phyloP scores from a whole-genome alignment of 192 early-diverging fungal species.

The Radiomyces spectabilis region DNA sequence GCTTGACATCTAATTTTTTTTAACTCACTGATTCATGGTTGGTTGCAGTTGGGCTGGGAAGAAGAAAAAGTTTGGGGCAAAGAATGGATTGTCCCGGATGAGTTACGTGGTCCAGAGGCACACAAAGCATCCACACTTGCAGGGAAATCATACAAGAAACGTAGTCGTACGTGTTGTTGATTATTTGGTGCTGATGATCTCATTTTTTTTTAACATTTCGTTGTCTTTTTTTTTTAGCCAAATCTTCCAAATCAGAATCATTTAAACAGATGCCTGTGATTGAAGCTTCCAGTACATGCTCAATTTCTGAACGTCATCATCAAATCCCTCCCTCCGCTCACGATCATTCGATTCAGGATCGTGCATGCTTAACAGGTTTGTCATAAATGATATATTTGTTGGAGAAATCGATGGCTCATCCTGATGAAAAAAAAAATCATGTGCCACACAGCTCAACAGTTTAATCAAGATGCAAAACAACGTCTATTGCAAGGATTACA shows the following conservation, averaged over 20 bases:
- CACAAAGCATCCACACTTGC: conserved; percentile 22
- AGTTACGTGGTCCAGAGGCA: conserved; percentile 15
- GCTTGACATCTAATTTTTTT: neutral
- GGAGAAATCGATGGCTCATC: no score
- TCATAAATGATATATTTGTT: no score
- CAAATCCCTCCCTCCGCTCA: conserved; percentile 7
- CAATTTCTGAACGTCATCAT: conserved; percentile 18
- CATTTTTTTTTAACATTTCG: no score
- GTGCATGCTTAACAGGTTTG: no score
- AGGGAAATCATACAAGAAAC: conserved; percentile 17
- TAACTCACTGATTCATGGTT: no score
- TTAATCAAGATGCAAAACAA: conserved; percentile 34
- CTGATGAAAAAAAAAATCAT: neutral
- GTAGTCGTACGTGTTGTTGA: neutral
- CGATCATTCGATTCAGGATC: conserved; percentile 3
- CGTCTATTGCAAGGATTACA: conserved; percentile 64
- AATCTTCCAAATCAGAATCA: neutral
- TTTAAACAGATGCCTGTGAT: neutral
- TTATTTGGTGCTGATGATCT: no score
- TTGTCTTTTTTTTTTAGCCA: neutral
- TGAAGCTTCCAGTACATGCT: conserved; percentile 3
- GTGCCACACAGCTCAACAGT: neutral
- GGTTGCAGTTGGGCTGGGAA: conserved; percentile 20
- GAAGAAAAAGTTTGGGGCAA: conserved; percentile 20
- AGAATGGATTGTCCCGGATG: conserved; percentile 15